These are phyloP conservation scores for Aspergillus olivimuriae DNA, from an alignment of 495 filamentous ascomycete genomes.

Conservation along the genomic window DNA sequence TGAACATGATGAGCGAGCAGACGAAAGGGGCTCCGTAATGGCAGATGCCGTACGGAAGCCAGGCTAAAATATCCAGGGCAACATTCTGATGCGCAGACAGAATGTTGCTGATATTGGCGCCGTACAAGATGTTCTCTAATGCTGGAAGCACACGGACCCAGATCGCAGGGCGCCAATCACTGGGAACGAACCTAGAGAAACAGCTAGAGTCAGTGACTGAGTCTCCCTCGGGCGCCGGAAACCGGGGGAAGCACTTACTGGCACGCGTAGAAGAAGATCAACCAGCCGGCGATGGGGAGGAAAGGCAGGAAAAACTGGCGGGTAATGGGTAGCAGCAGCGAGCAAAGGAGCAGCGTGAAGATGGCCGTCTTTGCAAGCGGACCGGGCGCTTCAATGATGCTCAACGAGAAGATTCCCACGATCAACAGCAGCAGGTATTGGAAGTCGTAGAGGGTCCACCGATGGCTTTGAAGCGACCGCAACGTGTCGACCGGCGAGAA, in stretches of 20 bases:
- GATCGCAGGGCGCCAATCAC: conserved; percentile 79
- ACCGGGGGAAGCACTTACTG: conserved; percentile 54
- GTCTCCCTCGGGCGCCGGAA: background rate
- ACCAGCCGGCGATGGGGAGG: conserved; percentile 74
- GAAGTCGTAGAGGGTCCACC: conserved; percentile 80
- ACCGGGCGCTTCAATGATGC: conserved; percentile 67
- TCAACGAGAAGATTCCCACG: conserved; percentile 73
- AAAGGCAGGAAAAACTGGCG: conserved; percentile 88
- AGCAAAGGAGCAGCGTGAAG: conserved; percentile 56
- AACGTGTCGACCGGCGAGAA: conserved; percentile 70
- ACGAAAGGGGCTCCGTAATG: conserved; percentile 81
- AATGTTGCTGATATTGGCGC: conserved; percentile 91
- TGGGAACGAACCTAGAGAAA: conserved; percentile 66
- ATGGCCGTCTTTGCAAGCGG: conserved; percentile 63
- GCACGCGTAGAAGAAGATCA: conserved; percentile 84
- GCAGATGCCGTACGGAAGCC: conserved; percentile 86
- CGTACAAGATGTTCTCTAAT: conserved; percentile 96
- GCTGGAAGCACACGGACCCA: conserved; percentile 92
- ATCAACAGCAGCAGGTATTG: conserved; percentile 74
- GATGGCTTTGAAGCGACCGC: conserved; percentile 61
- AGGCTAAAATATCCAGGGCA: conserved; percentile 78
- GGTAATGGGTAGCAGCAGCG: conserved; percentile 80
- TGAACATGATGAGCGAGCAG: conserved; percentile 68
- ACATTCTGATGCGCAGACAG: conserved; percentile 80
- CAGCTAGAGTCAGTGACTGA: conserved; percentile 12